These are phyloP conservation scores for Davidsoniella neocaledoniae DNA, from an alignment of 2,329 filamentous ascomycete species.

Conservation along the genomic window DNA sequence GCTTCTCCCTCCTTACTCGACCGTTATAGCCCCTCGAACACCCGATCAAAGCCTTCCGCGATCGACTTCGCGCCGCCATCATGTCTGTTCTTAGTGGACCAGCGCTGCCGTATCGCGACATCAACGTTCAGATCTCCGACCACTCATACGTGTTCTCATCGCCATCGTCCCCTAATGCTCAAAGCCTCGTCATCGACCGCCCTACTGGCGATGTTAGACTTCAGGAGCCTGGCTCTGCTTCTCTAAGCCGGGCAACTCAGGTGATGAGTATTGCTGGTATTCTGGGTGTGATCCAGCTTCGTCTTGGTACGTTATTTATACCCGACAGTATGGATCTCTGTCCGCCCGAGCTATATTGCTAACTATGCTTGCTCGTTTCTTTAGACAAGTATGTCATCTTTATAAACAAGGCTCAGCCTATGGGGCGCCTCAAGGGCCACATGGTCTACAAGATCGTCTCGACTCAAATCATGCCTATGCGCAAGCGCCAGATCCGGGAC, in stretches of 20 bases:
- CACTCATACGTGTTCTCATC: constrained; percentile 95
- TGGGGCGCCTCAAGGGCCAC: constrained; percentile 84
- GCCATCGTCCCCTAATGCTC: constrained; percentile 78
- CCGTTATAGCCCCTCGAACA: background rate
- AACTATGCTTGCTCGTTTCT: background rate
- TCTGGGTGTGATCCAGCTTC: constrained; percentile 79
- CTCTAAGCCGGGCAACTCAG: constrained; percentile 51
- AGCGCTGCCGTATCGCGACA: constrained; percentile 69
- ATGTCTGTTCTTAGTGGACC: constrained; percentile 24
- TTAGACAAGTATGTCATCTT: constrained; percentile 88
- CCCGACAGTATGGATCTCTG: background rate
- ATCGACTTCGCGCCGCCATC: background rate
- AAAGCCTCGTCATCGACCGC: constrained; percentile 74
- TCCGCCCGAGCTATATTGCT: background rate
- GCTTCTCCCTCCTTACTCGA: background rate
- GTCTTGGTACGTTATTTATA: constrained; percentile 49
- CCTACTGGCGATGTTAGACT: constrained; percentile 83
- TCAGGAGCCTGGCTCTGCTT: constrained; percentile 59
- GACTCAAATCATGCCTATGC: constrained; percentile 85
- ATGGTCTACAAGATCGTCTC: constrained; percentile 87
- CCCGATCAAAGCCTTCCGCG: background rate
- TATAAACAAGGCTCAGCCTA: constrained; percentile 82
- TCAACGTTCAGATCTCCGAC: constrained; percentile 85
- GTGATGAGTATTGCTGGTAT: constrained; percentile 93
- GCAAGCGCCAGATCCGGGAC: constrained; percentile 81